A percentile compares a stretch with the other conserved stretches of the same genome.
phyloP scores from a whole-genome alignment of 129 eudicot genomes.

The Chrysanthemum lavandulifolium region DNA sequence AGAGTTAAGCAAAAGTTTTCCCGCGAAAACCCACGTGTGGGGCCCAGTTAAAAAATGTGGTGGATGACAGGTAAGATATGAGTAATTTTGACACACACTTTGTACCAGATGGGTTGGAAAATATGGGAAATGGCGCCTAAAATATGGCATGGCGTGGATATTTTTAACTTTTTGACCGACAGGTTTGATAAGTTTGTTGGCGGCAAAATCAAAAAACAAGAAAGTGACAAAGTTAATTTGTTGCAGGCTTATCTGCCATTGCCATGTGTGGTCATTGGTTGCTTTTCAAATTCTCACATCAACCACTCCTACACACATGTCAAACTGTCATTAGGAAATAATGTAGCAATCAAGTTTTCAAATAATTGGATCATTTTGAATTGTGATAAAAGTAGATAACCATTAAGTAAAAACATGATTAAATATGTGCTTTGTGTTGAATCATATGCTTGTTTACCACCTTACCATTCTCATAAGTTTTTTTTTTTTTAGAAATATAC shows the following conservation, averaged over 20 bases:
- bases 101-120: background rate
- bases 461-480: too few species aligned
- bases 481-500: too few species aligned
- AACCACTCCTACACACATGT: background rate
- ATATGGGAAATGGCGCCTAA: too few species aligned
- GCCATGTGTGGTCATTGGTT: background rate
- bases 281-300: background rate
- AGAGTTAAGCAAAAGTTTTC: background rate
- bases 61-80: background rate
- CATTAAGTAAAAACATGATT: too few species aligned
- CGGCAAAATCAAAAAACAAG: constrained; percentile 10
- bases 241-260: background rate
- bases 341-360: background rate
- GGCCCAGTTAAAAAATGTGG: background rate
- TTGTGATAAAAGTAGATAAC: too few species aligned
- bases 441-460: too few species aligned
- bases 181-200: constrained; percentile 10
- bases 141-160: background rate
- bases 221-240: background rate
- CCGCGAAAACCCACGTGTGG: background rate
- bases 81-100: background rate
- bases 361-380: background rate
- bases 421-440: too few species aligned
- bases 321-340: too few species aligned
- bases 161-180: constrained; percentile 18